Evolutionary conservation across 495 filamentous ascomycete species (phyloP).

Genomic region (Neurospora pannonica): DNA sequence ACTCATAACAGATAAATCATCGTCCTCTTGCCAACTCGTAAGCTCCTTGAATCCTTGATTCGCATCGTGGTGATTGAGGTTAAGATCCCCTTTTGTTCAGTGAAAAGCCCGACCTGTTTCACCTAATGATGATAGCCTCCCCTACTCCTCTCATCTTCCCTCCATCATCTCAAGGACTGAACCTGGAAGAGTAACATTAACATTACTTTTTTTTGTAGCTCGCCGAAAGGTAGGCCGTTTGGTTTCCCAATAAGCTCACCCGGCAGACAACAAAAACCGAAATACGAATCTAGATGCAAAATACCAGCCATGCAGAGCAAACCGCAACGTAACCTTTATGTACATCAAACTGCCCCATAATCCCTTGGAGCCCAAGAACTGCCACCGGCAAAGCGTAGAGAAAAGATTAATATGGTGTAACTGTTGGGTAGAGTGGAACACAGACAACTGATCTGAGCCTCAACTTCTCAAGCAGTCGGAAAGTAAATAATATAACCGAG

Average conservation of each 20-base stretch:
- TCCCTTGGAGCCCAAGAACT: constrained; percentile 16
- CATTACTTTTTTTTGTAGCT: background rate
- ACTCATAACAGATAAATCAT: background rate
- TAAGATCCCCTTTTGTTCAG: background rate
- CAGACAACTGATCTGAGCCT: constrained; percentile 1
- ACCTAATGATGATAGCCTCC: background rate
- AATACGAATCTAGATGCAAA: constrained; percentile 43
- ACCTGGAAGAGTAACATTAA: background rate
- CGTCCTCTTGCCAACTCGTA: background rate
- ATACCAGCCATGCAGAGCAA: constrained; percentile 46
- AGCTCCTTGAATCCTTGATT: background rate
- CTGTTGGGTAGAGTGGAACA: constrained; percentile 1
- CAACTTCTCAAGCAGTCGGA: background rate
- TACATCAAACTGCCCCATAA: constrained; percentile 30
- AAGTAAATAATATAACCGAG: background rate
- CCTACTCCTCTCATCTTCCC: background rate
- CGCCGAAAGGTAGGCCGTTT: background rate
- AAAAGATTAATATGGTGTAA: background rate
- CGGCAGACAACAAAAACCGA: constrained; percentile 10
- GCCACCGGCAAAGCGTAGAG: constrained; percentile 3
- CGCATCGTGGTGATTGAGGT: background rate
- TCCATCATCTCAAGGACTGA: background rate
- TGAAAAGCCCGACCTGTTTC: background rate
- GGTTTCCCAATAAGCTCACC: background rate
- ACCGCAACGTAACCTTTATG: constrained; percentile 38